A percentile compares a stretch with the other conserved stretches of the same genome.
These are phyloP conservation scores for Fomitopsis palustris DNA, from an alignment of 1,284 basidiomycete species.

Conservation along the genomic window DNA sequence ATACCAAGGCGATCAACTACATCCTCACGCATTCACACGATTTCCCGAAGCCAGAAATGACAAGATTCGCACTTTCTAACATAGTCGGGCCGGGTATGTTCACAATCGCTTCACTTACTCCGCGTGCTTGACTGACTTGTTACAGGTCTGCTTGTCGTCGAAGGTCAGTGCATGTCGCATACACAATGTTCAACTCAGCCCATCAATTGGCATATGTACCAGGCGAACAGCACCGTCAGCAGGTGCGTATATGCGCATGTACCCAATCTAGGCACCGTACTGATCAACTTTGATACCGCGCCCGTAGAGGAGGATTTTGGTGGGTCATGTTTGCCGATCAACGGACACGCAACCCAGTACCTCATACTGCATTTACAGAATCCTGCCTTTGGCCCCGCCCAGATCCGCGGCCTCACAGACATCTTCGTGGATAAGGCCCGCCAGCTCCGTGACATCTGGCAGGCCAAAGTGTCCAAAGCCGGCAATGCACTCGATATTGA, in stretches of 20 bases:
- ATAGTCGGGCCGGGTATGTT: slow-evolving; percentile 29
- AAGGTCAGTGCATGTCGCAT: background rate
- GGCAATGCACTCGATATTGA: slow-evolving; percentile 28
- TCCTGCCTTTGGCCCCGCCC: slow-evolving; percentile 55
- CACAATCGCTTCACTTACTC: background rate
- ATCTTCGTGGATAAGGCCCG: slow-evolving; percentile 54
- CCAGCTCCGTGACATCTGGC: slow-evolving; percentile 32
- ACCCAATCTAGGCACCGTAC: background rate
- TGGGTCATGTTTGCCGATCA: too few species aligned
- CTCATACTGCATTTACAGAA: slow-evolving; percentile 31
- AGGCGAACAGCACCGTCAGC: slow-evolving; percentile 5
- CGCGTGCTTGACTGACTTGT: background rate
- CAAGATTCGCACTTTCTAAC: slow-evolving; percentile 17
- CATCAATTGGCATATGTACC: too few species aligned
- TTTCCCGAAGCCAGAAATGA: slow-evolving; percentile 30
- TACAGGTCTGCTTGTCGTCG: slow-evolving; percentile 5
- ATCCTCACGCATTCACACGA: slow-evolving; percentile 31
- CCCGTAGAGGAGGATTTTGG: slow-evolving; percentile 31
- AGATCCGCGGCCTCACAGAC: slow-evolving; percentile 50
- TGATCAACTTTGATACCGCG: background rate
- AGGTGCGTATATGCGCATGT: slow-evolving; percentile 1
- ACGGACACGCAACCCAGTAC: too few species aligned
- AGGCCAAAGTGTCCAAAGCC: slow-evolving; percentile 4
- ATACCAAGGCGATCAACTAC: slow-evolving; percentile 34
- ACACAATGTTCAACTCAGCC: background rate